Base-by-base conservation (phyloP, 73 alveolate species). In the Paraurostyla sp. region DNA sequence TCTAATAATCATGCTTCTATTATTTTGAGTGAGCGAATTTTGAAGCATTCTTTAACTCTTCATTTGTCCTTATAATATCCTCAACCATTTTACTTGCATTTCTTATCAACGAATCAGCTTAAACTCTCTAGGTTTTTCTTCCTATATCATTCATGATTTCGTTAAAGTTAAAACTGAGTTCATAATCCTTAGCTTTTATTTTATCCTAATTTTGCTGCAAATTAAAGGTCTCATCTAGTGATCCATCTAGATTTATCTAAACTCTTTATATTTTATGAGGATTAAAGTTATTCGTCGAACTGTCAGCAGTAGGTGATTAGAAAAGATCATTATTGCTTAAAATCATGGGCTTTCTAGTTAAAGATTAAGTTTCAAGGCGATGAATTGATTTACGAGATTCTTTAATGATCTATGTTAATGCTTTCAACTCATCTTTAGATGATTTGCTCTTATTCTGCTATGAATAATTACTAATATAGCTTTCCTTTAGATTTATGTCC, bases 101-200 rank as follows among this genome's bases (percentile, higher is more conserved):
- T 65, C 82, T 65, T 2, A 65, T 38, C 22, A 65, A 30, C 18
- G 82, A 65, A 40, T 65, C 82, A 6, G 82, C 82, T 18, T 65
- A 18, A 23, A 18, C 36, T 38, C 82, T 65, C 42, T 58, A 38
- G 41, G 9, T 65, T 38, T 35, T 65, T 15, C 35, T 22, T 1
- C 82, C 56, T 2, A 65, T 18, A 38, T 65, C 41, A 22, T 65
- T 35, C 58, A 65, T 65, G 60, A 65, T 65, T 65, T 40, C 3
- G 15, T 38, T 2, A 11, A 65, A 16, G 36, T 65, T 65, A 38
- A 7, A 16, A 3, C 25, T 11, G 43, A 65, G 7, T 6, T 65
- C 58, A 35, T 6, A 35, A 33, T 38, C 82, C 13, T 65, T 58
- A 2, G 4, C 82, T 9, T 65, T 2, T 18, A 7, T 1, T 0